Evolutionary conservation across 352 stramenopile genomes (phyloP), one percentile per base, ranked within the genome.

Genomic region (Phytophthora syringae): DNA sequence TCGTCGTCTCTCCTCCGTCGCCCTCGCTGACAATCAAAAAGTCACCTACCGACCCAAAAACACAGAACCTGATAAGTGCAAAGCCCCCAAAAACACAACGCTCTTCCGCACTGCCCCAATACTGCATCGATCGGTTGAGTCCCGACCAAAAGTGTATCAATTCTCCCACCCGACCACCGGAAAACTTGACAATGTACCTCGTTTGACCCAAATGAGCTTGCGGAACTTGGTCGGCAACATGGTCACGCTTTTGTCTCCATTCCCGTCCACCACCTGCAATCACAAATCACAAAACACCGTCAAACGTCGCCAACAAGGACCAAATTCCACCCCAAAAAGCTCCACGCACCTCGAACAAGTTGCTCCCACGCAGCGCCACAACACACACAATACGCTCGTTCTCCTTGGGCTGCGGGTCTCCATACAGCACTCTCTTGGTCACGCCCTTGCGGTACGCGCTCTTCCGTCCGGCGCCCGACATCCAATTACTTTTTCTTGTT

Each of bases 201-300:
- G 86, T 79, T 99, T 99, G 48, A 99, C 93, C 97, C 97, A 99
- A 48, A 99, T 98, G 25, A 99, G 85, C 81, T 99, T 99, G 61
- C 95, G 91, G 77, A 99, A 99, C 69, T 98, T 98, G 37, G 97
- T 99, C 16, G 97, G 97, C 61, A 99, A 82, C 75, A 99, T 98
- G 24, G 97, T 98, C 53, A 99, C 74, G 9, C 80, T 70, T 50
- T 74, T 84, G 21, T 64, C 54, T 47, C 85, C 89, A 32, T 82
- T 63, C 1, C 75, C 72, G 42, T 93, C 77, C 57, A 84, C 71
- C 25, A 95, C 80, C 85, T 95, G 24, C 43, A 43, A 39, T 34
- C 6, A 16, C 25, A 50, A 10, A 45, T 3, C 7, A 21, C 5
- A 43, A 40, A 21, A 42, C 20, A 43, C 16, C 16, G 13, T 16